Conservation (phyloP, 2,329 filamentous ascomycete species). For the Penicillium sp. region DNA sequence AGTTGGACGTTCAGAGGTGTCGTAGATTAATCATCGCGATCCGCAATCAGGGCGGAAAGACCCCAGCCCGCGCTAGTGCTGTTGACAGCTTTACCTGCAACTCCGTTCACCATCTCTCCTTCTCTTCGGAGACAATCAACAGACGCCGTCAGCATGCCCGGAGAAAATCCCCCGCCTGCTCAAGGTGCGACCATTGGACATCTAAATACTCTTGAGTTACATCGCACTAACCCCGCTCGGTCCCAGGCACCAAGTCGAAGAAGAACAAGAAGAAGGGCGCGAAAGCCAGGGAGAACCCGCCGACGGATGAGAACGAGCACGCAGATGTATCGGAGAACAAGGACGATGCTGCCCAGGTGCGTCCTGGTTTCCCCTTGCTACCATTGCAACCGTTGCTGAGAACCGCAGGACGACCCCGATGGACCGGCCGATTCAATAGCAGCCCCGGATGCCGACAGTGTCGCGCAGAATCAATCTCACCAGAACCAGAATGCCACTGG, state of each 20-base stretch:
- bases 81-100: conserved; percentile 31
- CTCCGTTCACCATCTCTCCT: conserved; percentile 12
- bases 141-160: conserved; percentile 18
- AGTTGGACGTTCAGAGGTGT: neutral
- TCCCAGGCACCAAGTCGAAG: conserved; percentile 48
- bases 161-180: conserved; percentile 16
- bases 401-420: conserved; percentile 16
- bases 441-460: conserved; percentile 23
- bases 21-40: conserved; percentile 34
- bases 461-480: conserved; percentile 4
- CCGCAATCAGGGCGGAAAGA: conserved; percentile 6
- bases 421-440: conserved; percentile 11
- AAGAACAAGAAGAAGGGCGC: conserved; percentile 54
- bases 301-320: conserved; percentile 21
- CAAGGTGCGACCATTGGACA: conserved; percentile 20
- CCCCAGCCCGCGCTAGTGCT: conserved; percentile 29
- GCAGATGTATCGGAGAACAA: conserved; percentile 18
- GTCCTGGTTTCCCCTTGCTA: neutral
- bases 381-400: conserved; percentile 17
- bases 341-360: conserved; percentile 25
- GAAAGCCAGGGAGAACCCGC: conserved; percentile 40
- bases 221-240: conserved; percentile 17
- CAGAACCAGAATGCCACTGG: conserved; percentile 5
- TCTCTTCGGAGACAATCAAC: conserved; percentile 1
- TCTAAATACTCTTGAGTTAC: conserved; percentile 1